Conservation (phyloP, 108 stramenopile genomes). For the Fistulifera solaris region DNA sequence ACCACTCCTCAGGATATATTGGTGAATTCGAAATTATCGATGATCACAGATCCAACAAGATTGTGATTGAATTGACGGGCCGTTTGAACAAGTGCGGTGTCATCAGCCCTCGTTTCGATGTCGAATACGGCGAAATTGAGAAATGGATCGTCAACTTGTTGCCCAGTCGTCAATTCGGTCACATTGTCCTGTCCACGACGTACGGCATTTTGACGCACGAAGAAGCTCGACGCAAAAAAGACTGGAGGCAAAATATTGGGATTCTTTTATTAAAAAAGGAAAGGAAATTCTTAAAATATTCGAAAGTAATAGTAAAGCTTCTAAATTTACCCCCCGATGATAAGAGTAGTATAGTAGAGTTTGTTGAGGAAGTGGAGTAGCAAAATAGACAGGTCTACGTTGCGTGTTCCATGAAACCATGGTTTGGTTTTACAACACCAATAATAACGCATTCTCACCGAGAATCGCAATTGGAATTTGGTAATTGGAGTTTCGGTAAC, state of each 20-base stretch:
- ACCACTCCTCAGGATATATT: slow-evolving; percentile 86
- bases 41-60: slow-evolving; percentile 99
- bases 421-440: too few species aligned
- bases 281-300: too few species aligned
- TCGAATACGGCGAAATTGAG: slow-evolving; percentile 84
- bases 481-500: too few species aligned
- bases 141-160: slow-evolving; percentile 97
- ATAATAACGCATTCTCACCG: too few species aligned
- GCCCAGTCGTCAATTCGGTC: slow-evolving; percentile 98
- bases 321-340: too few species aligned
- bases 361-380: too few species aligned
- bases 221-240: slow-evolving; percentile 99
- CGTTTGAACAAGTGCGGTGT: slow-evolving; percentile 99
- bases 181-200: slow-evolving; percentile 94
- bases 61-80: slow-evolving; percentile 95
- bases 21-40: slow-evolving; percentile 99
- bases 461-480: too few species aligned
- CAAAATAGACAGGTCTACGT: too few species aligned
- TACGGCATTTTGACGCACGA: slow-evolving; percentile 99
- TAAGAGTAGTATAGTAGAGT: too few species aligned
- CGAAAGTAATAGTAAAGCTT: too few species aligned
- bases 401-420: too few species aligned
- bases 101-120: slow-evolving; percentile 97
- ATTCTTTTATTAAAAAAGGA: slow-evolving; percentile 89
- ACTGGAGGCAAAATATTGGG: slow-evolving; percentile 99